These are phyloP conservation scores for Nemania abortiva DNA, from an alignment of 2,329 filamentous ascomycete genomes.

Conservation along the genomic window DNA sequence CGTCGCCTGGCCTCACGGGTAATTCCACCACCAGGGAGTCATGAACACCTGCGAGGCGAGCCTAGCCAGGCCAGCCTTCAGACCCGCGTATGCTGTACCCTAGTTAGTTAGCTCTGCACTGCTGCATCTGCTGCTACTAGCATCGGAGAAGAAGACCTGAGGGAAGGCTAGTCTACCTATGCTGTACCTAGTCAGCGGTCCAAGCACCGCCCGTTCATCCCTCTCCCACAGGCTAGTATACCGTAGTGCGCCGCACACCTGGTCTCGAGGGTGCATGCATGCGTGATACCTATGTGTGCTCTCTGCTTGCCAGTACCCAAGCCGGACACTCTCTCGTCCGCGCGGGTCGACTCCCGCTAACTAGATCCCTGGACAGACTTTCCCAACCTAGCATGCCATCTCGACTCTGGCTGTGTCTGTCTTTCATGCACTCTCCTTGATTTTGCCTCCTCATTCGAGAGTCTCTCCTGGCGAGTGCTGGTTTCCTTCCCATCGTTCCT, in stretches of 20 bases:
- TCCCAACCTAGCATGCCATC: slow-evolving; percentile 41
- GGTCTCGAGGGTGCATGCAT: slow-evolving; percentile 8
- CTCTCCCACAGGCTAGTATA: background rate
- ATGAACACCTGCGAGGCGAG: slow-evolving; percentile 10
- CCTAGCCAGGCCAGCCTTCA: slow-evolving; percentile 19
- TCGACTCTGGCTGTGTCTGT: slow-evolving; percentile 40
- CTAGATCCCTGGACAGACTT: slow-evolving; percentile 40
- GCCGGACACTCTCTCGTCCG: slow-evolving; percentile 51
- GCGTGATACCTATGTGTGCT: background rate
- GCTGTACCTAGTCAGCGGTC: slow-evolving; percentile 7
- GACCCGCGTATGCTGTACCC: slow-evolving; percentile 11
- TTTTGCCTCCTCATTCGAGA: slow-evolving; percentile 50
- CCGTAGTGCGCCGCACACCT: slow-evolving; percentile 3
- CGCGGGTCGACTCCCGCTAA: slow-evolving; percentile 45
- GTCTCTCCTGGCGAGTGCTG: slow-evolving; percentile 49
- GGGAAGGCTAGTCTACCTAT: background rate
- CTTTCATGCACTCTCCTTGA: slow-evolving; percentile 48
- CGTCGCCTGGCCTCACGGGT: background rate
- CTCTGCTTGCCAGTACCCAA: slow-evolving; percentile 27
- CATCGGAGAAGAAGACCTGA: background rate
- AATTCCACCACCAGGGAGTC: background rate
- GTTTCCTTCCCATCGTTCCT: slow-evolving; percentile 47
- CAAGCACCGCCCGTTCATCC: slow-evolving; percentile 18
- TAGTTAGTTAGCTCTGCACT: background rate
- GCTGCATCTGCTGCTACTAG: background rate